Base-by-base conservation (phyloP, 805 yeast genomes). In the Kluyveromyces starmeri region DNA sequence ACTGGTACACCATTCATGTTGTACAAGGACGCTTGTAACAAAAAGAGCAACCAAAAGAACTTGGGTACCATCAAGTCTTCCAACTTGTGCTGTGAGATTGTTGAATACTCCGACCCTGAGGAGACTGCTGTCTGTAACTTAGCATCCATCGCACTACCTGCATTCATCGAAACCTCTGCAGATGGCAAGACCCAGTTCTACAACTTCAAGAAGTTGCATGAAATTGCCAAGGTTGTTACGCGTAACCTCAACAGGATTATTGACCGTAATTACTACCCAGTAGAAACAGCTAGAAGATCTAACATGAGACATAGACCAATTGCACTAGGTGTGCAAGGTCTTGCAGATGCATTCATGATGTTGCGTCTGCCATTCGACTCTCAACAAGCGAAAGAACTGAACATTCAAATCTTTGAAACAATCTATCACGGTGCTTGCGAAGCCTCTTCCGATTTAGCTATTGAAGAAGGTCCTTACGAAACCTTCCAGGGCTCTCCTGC, bases 271-370 rank as follows among this genome's bases (percentile, higher is more conserved):
- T 68, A 65, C 54, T 89, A 89, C 56, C 97, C 98, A 4, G 78
- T 83, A 16, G 73, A 69, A 35, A 81, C 75, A 44, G 89, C 97
- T 4, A 70, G 68, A 49, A 52, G 42, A 29, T 83, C 96, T 12
- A 89, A 92, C 59, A 62, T 73, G 68, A 76, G 75, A 51, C 81
- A 89, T 59, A 71, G 98, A 48, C 97, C 98, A 14, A 74, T 89
- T 50, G 96, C 96, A n/a, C 62, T 89, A 15, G 98, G 98, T 46
- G 96, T 89, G n/a, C 96, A 89, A 60, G 98, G 98, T 39, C 67
- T 89, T 36, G 96, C 97, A 19, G 97, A 89, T 59, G 68, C 79
- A 2, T 89, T 85, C 59, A 73, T 84, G 70, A 67, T 71, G 44
- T 65, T 89, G 42, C 74, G 94, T 50, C 51, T 84, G 39, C 92